Percentiles rank a stretch among this genome's conserved stretches.
Evolutionary conservation across 1,284 basidiomycete genomes (phyloP).

Genomic region (Peniophora sp.): DNA sequence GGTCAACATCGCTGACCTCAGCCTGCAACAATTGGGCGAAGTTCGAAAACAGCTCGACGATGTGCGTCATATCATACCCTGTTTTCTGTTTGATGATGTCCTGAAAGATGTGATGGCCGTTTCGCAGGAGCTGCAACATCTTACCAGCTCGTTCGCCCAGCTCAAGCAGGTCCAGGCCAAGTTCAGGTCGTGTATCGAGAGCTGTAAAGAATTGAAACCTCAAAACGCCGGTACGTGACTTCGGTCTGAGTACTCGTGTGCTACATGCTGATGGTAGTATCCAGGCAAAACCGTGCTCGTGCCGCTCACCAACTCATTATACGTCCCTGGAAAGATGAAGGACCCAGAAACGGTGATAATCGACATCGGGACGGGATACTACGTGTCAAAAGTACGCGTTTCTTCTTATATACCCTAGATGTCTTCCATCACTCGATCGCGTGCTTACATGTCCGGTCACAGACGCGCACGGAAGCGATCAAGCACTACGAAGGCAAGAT

Average conservation of each 20-base stretch:
- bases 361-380: constrained; percentile 96
- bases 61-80: constrained; percentile 32
- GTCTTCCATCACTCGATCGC: neutral
- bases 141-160: constrained; percentile 89
- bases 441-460: neutral
- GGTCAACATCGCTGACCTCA: constrained; percentile 73
- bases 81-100: too few relatives aligned
- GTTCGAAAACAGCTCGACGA: constrained; percentile 87
- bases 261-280: neutral
- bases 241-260: neutral
- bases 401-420: neutral
- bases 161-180: constrained; percentile 90
- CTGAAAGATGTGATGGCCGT: too few relatives aligned
- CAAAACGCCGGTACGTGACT: constrained; percentile 55
- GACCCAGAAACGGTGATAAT: constrained; percentile 87
- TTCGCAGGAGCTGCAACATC: constrained; percentile 88
- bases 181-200: constrained; percentile 83
- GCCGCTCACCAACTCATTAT: constrained; percentile 90
- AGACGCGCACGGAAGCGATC: constrained; percentile 76
- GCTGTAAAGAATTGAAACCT: constrained; percentile 72
- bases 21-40: constrained; percentile 75
- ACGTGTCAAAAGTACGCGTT: constrained; percentile 77
- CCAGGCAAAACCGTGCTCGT: constrained; percentile 86
- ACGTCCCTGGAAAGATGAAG: constrained; percentile 86
- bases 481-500: constrained; percentile 75